Base-by-base conservation (phyloP, 176 grass and related monocot genomes). In the Urochloa ruziziensis region DNA sequence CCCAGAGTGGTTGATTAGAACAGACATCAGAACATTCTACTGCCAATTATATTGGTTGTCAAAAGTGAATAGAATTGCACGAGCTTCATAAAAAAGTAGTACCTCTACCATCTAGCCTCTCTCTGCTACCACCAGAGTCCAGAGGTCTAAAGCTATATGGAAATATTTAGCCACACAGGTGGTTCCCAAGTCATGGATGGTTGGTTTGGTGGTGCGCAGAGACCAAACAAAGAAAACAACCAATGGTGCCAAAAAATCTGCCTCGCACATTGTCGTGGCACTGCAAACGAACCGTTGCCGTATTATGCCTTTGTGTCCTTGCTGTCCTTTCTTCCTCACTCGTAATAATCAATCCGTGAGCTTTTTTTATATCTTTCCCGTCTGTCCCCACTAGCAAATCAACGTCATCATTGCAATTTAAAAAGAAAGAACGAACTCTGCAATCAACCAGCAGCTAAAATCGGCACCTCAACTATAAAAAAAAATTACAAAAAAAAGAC, bases 151-250 rank as follows among this genome's bases (percentile, higher is more conserved):
- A 47, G 58, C 39, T 44, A 47, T 44, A 47, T 61, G 59, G 6
- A 32, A 64, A 21, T 79, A 12, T 79, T 64, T 15, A 79, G 59
- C 2, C 40, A 64, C 5, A 34, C 10, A 43, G 53, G 46, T 71
- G 66, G 82, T 76, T 76, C 82, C 32, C 72, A 66, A 34, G 72
- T 65, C 76, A n/a, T 14, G 10, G 18, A 35, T 42, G 5, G 18
- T 16, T 43, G 9, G 35, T 10, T 56, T 57, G 48, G 61, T 66
- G 44, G 77, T 14, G 57, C 59, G 34, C 37, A 21, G 4, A 1
- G 36, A 46, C 30, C 15, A 77, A 65, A 46, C 28, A 29, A 70
- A 70, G 67, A 46, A 60, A 48, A n/a, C n/a, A 59, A 35, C 57
- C 67, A 73, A 62, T 30, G 25, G 67, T 61, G 78, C 62, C 29